Evolutionary conservation across 176 grass and related monocot species (phyloP), one percentile per base, ranked within the genome.

Genomic region (Lolium multiflorum): DNA sequence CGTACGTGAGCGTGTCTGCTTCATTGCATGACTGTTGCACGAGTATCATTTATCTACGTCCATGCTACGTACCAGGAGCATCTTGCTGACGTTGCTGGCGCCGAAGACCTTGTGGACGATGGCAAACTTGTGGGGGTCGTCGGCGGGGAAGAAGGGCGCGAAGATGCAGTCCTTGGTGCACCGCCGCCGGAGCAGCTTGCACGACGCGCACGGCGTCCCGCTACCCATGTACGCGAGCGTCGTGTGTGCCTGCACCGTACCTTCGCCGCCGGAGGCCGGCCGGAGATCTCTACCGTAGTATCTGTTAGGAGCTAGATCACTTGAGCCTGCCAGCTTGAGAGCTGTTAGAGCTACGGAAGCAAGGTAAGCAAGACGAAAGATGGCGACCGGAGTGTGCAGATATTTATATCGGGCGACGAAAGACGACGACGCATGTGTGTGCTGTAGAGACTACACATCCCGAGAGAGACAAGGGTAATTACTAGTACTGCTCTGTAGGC

Each of bases 161-260:
- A 97, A 97, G 63, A 97, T 95, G 91, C 95, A 97, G 74, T 97
- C 92, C 81, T 95, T 93, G 24, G 92, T 94, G 89, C 95, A 95
- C 51, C 95, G 90, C 78, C 91, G 88, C 49, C 92, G 91, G 13
- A 95, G 93, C 76, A 97, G 87, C 83, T 95, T 97, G 87, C 95
- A 97, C 14, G 95, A 97, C 56, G 95, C 95, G 70, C 95, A 98
- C 25, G 93, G 95, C 66, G 94, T 91, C 11, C 87, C 90, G 14
- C 89, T 78, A 63, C 78, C 89, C 93, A 95, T 95, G 46, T 50
- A 48, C 25, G 57, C 41, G 25, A 35, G 17, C 25, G 61, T 64
- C 18, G 15, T 63, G 56, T 64, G 31, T 21, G 25, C 74, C 25
- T 54, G 74, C 68, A 48, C 20, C 52, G 4, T 64, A 11, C 37